These are phyloP conservation scores for Collybiopsis luxurians DNA, from an alignment of 768 basidiomycete species.

Conservation along the genomic window DNA sequence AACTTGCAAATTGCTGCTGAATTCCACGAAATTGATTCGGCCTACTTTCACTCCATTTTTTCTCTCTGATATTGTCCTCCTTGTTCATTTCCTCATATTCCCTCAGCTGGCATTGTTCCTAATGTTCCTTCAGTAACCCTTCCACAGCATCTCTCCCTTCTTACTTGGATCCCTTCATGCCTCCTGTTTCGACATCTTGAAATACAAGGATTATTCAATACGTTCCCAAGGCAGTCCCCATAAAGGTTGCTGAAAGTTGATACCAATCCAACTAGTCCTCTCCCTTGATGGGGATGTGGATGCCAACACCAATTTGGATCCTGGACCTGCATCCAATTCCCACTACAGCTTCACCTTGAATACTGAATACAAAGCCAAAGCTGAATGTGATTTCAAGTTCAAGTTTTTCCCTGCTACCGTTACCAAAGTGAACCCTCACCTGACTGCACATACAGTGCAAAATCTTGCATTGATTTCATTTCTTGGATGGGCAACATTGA, in stretches of 20 bases:
- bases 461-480: slow-evolving; percentile 69
- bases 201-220: slow-evolving; percentile 32
- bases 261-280: too few species aligned
- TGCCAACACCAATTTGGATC: not conserved
- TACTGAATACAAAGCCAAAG: not conserved
- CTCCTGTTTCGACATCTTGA: slow-evolving; percentile 55
- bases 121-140: too few species aligned
- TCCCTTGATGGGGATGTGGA: not conserved
- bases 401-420: slow-evolving; percentile 46
- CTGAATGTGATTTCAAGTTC: slow-evolving; percentile 20
- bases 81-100: not conserved
- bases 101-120: slow-evolving; percentile 1
- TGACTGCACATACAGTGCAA: slow-evolving; percentile 77
- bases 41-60: slow-evolving; percentile 55
- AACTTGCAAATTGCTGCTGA: slow-evolving; percentile 75
- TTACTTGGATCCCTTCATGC: slow-evolving; percentile 49
- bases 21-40: slow-evolving; percentile 83
- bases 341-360: too few species aligned
- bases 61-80: slow-evolving; percentile 24
- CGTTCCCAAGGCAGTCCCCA: not conserved
- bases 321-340: not conserved
- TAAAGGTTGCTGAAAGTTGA: slow-evolving; percentile 3
- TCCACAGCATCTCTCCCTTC: slow-evolving; percentile 30
- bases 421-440: slow-evolving; percentile 51
- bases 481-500: slow-evolving; percentile 79